Conservation (phyloP, 176 grass and related monocot genomes). For the Elaeis guineensis region DNA sequence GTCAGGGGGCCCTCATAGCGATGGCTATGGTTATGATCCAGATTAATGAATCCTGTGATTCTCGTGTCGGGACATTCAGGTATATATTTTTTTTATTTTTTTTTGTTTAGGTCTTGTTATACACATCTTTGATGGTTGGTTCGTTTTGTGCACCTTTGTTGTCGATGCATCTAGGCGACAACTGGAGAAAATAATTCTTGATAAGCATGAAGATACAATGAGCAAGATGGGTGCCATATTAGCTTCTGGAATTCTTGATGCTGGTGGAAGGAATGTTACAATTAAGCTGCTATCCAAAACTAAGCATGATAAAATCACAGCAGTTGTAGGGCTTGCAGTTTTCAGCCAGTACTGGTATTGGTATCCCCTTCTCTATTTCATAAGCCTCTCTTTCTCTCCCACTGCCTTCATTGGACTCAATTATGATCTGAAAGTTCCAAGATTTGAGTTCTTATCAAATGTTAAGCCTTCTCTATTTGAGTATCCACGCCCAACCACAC, state of each 20-base stretch:
- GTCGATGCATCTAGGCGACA: conserved; percentile 40
- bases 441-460: conserved; percentile 91
- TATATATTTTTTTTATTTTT: background rate
- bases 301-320: conserved; percentile 93
- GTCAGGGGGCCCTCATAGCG: conserved; percentile 93
- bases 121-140: too few species aligned
- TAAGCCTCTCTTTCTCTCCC: conserved; percentile 84
- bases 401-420: conserved; percentile 94
- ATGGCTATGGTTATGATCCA: conserved; percentile 99
- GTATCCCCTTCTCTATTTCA: conserved; percentile 94
- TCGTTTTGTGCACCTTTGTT: too few species aligned
- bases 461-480: conserved; percentile 86
- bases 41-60: conserved; percentile 89
- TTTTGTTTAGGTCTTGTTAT: background rate
- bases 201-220: conserved; percentile 99
- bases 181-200: conserved; percentile 98
- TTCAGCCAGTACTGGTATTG: conserved; percentile 99
- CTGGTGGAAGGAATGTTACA: conserved; percentile 95
- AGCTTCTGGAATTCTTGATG: conserved; percentile 96
- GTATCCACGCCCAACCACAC: conserved; percentile 71
- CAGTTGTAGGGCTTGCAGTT: conserved; percentile 81
- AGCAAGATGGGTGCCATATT: conserved; percentile 99
- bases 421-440: conserved; percentile 87
- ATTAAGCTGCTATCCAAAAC: conserved; percentile 89
- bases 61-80: conserved; percentile 86